Evolutionary conservation across 1,284 basidiomycete genomes (phyloP).

Genomic region (Papiliotrema terrestris): DNA sequence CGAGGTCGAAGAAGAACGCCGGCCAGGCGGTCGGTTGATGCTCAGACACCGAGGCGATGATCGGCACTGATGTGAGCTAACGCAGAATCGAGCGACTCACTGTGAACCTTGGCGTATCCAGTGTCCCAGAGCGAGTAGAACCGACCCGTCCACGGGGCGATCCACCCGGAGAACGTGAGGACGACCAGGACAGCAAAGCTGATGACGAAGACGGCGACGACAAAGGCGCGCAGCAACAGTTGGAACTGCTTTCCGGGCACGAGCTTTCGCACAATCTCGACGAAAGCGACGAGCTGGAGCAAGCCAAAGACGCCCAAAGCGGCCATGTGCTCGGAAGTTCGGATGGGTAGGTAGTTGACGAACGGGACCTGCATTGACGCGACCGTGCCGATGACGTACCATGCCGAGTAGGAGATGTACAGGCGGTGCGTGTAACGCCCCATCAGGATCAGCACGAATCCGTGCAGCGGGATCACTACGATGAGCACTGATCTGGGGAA

Average conservation of each 20-base stretch:
- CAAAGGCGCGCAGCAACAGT: conserved; percentile 66
- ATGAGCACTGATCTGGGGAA: neutral
- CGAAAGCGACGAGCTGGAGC: conserved; percentile 93
- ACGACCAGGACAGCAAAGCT: conserved; percentile 68
- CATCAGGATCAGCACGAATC: conserved; percentile 90
- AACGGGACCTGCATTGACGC: conserved; percentile 99
- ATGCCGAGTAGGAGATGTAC: conserved; percentile 93
- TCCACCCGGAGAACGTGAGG: conserved; percentile 90
- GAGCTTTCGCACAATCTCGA: conserved; percentile 81
- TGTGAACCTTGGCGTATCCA: conserved; percentile 86
- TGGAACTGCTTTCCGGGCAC: conserved; percentile 93
- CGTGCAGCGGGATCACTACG: conserved; percentile 87
- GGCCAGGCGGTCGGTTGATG: conserved; percentile 99
- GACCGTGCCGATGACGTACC: conserved; percentile 96
- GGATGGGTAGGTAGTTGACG: conserved; percentile 97
- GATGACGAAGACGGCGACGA: conserved; percentile 68
- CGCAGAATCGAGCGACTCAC: conserved; percentile 50
- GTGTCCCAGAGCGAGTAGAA: conserved; percentile 99
- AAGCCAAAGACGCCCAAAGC: conserved; percentile 96
- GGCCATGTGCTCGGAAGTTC: conserved; percentile 98
- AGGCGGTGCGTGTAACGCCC: conserved; percentile 90
- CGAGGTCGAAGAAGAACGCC: conserved; percentile 98
- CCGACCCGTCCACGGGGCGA: conserved; percentile 97
- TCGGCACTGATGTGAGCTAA: conserved; percentile 59
- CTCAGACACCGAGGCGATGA: conserved; percentile 99